Evolutionary conservation across 495 filamentous ascomycete genomes (phyloP).

Genomic region (Letharia columbiana): DNA sequence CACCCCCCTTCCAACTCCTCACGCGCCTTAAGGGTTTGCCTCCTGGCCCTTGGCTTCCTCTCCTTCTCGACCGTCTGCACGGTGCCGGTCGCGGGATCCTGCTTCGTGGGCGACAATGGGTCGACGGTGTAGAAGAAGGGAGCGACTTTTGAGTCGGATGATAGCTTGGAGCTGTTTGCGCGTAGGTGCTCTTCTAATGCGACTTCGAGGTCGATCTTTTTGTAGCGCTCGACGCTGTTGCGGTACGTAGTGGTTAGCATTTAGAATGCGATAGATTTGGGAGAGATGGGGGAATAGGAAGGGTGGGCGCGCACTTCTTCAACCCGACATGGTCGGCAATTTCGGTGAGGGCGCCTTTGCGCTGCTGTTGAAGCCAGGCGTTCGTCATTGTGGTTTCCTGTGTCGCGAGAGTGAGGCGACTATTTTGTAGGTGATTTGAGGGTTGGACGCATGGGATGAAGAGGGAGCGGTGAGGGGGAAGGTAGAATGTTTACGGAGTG

Average conservation of each 20-base stretch:
- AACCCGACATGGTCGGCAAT: constrained; percentile 66
- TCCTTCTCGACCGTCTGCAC: constrained; percentile 24
- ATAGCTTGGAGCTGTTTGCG: constrained; percentile 50
- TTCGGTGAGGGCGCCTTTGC: constrained; percentile 71
- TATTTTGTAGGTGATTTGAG: constrained; percentile 23
- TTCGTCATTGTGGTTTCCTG: constrained; percentile 29
- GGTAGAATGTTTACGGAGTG: constrained; percentile 22
- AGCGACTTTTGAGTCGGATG: constrained; percentile 52
- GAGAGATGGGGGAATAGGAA: constrained; percentile 5
- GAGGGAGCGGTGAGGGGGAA: constrained; percentile 6
- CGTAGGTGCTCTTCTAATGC: constrained; percentile 68
- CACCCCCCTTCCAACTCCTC: constrained; percentile 39
- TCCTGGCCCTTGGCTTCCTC: constrained; percentile 30
- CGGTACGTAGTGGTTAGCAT: constrained; percentile 14
- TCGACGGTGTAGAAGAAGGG: constrained; percentile 67
- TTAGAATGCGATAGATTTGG: neutral
- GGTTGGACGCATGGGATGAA: neutral
- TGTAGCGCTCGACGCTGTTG: constrained; percentile 57
- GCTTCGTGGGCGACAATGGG: constrained; percentile 68
- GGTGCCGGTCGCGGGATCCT: constrained; percentile 40
- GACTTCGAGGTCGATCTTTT: constrained; percentile 74
- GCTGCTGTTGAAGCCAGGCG: constrained; percentile 73
- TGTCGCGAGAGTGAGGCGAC: constrained; percentile 44
- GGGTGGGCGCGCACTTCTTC: constrained; percentile 54
- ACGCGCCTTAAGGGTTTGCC: constrained; percentile 34